Evolutionary conservation across 2,329 filamentous ascomycete genomes (phyloP), one percentile per base, ranked within the genome.

Genomic region (Cercospora nicotianae): DNA sequence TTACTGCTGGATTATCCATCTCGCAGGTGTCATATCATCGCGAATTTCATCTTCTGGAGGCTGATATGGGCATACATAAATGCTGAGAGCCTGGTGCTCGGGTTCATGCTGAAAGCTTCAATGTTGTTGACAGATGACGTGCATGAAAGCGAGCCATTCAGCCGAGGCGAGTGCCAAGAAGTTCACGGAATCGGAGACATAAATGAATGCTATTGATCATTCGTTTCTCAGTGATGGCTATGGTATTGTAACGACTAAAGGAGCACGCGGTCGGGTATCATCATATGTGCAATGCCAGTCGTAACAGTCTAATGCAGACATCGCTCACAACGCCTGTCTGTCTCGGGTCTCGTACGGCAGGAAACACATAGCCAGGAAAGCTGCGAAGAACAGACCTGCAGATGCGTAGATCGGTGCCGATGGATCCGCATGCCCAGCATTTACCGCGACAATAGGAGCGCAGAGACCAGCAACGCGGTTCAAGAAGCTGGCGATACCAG

Each of bases 401-500:
- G 76, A 76, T 1, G 80, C 80, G 67, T 82, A 83, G 23, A 83
- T 81, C 0, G 81, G 81, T 1, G 79, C 78, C 28, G 77, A 77
- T 0, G 81, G 80, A 65, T 80, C 78, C 4, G 75, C 73, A 5
- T 64, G 67, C 2, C 78, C 79, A 12, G 79, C 80, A 61, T 81
- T 77, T 36, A 81, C 78, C 0, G 90, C 90, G 28, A 93, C 81
- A 10, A 93, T 82, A 0, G 91, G 90, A 0, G 90, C 90, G 73
- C 88, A 82, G 10, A 93, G 81, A 5, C 91, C 90, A 5, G 87
- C 86, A 48, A 90, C 76, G 42, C 90, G 83, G 77, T 92, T 93
- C 68, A 92, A 78, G 75, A 91, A 90, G 75, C 87, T 90, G 23
- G 88, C 87, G 59, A 93, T 89, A 51, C 90, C 91, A 0, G 88